Percentiles rank a stretch among this genome's conserved stretches.
Conservation (phyloP, 2,329 filamentous ascomycete genomes). For the Fulvia fulva region DNA sequence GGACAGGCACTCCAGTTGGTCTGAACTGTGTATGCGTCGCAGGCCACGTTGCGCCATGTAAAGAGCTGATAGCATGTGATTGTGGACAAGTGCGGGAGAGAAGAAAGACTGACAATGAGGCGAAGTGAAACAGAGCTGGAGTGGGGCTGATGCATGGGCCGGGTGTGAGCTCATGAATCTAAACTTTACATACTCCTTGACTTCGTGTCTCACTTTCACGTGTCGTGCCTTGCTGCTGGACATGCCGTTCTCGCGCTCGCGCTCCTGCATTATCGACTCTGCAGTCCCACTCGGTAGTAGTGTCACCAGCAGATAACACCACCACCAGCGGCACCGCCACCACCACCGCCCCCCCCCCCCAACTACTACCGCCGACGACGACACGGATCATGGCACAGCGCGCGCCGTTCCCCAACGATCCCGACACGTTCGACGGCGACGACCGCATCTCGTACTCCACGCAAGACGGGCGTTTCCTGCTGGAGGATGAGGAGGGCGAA, state of each 20-base stretch:
- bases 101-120: background rate
- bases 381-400: constrained; percentile 19
- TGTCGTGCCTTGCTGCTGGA: no score
- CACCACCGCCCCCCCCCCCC: background rate
- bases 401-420: constrained; percentile 50
- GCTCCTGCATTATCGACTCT: no score
- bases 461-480: constrained; percentile 68
- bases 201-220: no score
- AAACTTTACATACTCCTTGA: no score
- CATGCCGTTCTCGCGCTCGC: no score
- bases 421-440: constrained; percentile 69
- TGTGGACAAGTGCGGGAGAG: background rate
- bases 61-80: background rate
- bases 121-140: no score
- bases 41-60: background rate
- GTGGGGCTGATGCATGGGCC: no score
- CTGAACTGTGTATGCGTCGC: background rate
- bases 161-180: no score
- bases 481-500: constrained; percentile 77
- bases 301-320: background rate
- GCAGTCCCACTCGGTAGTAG: no score
- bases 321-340: background rate
- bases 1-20: background rate
- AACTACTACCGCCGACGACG: background rate
- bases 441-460: constrained; percentile 84